Evolutionary conservation across 2,329 filamentous ascomycete species (phyloP).

Genomic region (Cladosporium colombiae): DNA sequence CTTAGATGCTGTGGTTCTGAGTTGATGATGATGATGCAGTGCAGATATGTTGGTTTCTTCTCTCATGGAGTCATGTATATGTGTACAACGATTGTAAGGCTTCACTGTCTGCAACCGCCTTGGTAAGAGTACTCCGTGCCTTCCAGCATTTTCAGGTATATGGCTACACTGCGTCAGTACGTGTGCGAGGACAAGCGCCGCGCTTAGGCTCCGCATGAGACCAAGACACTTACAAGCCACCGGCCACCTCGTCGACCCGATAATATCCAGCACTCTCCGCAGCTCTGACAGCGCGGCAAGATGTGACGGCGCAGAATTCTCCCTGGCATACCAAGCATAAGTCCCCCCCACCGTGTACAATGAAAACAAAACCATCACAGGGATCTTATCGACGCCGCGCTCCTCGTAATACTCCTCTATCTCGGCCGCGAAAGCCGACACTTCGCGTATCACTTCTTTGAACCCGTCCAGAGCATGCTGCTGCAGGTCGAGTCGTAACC

Average conservation of each 20-base stretch:
- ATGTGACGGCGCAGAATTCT: constrained; percentile 21
- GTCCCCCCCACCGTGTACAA: constrained; percentile 25
- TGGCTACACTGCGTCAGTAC: background rate
- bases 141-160: constrained; percentile 12
- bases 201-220: background rate
- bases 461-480: constrained; percentile 26
- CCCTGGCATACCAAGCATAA: constrained; percentile 25
- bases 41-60: background rate
- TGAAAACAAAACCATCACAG: constrained; percentile 21
- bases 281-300: constrained; percentile 20
- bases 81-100: background rate
- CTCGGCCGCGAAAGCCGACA: constrained; percentile 21
- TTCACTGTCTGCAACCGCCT: background rate
- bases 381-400: constrained; percentile 18
- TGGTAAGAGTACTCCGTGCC: background rate
- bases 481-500: constrained; percentile 13
- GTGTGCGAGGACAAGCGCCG: background rate
- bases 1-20: background rate
- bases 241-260: background rate
- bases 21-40: background rate
- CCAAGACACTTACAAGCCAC: constrained; percentile 2
- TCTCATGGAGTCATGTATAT: background rate
- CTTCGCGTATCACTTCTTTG: constrained; percentile 18
- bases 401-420: constrained; percentile 15
- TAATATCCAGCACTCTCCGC: constrained; percentile 8